Evolutionary conservation across 768 basidiomycete genomes (phyloP), one percentile per base, ranked within the genome.

Genomic region (Holtermanniella nyarrowii): DNA sequence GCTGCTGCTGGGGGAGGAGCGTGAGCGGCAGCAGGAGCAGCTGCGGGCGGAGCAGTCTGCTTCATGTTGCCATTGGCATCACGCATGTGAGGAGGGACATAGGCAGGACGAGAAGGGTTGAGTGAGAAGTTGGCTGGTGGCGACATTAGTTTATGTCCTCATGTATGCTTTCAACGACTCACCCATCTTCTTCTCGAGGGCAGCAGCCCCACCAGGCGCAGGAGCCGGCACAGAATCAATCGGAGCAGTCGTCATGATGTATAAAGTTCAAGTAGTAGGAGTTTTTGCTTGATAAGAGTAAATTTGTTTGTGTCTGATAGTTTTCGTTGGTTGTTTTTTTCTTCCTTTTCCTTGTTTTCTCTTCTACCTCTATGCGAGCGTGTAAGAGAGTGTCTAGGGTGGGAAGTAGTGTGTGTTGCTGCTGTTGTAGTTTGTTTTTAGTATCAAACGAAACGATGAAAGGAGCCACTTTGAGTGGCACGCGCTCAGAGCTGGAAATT

Each of bases 1-100:
- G 52, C 48, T 14, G 50, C 49, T n/a, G 37, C 49, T 45, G 43
- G 49, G 42, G 56, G 46, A 26, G 58, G 41, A 41, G 59, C 50
- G 25, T 55, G 61, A 23, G 37, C 50, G 31, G 55, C 58, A 25
- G 55, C 50, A 31, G 65, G 63, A 20, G 62, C 53, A 31, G 62
- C 58, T 27, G 56, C 40, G 10, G 56, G 25, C 21, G 64, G 62
- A 42, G 58, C 59, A 41, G 55, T 46, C 23, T 37, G 31, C 31
- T 31, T 44, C 4, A 22, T 5, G 42, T 25, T 40, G 23, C 51
- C 59, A 22, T 52, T 43, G 23, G 51, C 49, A 26, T 51, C 52
- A 44, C 72, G 62, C 50, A 70, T 60, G 63, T 73, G 72, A 57
- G 72, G 72, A 26, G 72, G 72, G 42, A 73, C 65, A 50, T 73